Conservation (phyloP, 352 stramenopile species). For the Peronospora belbahrii region DNA sequence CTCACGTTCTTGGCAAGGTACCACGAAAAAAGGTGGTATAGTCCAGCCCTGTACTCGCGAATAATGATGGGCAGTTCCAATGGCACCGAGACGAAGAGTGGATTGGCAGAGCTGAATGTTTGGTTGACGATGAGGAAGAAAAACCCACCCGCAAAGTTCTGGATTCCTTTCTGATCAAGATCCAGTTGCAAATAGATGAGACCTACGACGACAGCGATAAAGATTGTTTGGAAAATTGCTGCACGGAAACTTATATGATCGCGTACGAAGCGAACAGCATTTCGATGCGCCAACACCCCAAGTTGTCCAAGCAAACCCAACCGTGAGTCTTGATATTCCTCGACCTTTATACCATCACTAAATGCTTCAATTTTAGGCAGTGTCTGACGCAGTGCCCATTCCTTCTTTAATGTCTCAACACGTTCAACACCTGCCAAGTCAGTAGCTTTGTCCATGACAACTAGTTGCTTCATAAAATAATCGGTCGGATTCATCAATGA, state of each 20-base stretch:
- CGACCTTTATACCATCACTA: background rate
- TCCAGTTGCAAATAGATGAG: conserved; percentile 44
- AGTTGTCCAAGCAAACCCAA: conserved; percentile 24
- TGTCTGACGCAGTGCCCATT: conserved; percentile 22
- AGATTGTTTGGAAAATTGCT: conserved; percentile 21
- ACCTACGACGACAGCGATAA: conserved; percentile 31
- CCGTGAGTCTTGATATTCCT: conserved; percentile 9
- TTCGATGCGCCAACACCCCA: conserved; percentile 28
- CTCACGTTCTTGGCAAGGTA: conserved; percentile 48
- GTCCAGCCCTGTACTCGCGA: conserved; percentile 30
- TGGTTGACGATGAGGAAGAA: conserved; percentile 46
- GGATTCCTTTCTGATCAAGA: conserved; percentile 30
- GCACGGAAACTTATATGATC: conserved; percentile 25
- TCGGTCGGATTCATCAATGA: conserved; percentile 44
- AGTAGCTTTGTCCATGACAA: conserved; percentile 40
- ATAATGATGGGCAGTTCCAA: conserved; percentile 36
- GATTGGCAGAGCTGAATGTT: conserved; percentile 25
- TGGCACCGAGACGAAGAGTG: conserved; percentile 32
- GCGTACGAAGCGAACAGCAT: conserved; percentile 29
- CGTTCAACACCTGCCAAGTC: conserved; percentile 26
- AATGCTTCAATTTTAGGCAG: conserved; percentile 2
- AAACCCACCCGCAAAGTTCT: conserved; percentile 36
- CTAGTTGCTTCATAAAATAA: conserved; percentile 58
- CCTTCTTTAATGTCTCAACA: conserved; percentile 31
- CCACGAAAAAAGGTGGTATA: conserved; percentile 36